A percentile compares a stretch with the other conserved stretches of the same genome.
These are phyloP conservation scores for Aspergillus leporis DNA, from an alignment of 495 filamentous ascomycete genomes.

Conservation along the genomic window DNA sequence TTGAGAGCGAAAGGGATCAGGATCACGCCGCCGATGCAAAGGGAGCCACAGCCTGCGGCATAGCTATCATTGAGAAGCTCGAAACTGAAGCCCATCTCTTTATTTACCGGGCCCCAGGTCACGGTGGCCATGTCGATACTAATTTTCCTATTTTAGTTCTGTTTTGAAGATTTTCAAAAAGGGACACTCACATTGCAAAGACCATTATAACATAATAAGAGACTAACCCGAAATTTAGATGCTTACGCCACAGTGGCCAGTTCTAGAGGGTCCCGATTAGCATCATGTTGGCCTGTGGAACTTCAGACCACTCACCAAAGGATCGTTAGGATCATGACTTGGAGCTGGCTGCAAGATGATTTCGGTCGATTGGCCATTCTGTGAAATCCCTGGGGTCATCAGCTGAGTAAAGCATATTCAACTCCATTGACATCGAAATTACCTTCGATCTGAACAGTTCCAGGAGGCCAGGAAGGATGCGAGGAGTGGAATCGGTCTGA, in stretches of 20 bases:
- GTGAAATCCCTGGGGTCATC: not conserved
- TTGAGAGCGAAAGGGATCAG: slow-evolving; percentile 49
- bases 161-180: not conserved
- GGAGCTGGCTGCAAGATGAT: not conserved
- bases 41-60: slow-evolving; percentile 36
- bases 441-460: not conserved
- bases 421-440: too few species aligned
- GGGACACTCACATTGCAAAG: not conserved
- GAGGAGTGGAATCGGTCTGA: not conserved
- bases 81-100: slow-evolving; percentile 36
- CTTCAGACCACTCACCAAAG: not conserved
- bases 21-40: slow-evolving; percentile 43
- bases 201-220: not conserved
- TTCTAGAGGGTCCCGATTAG: not conserved
- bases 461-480: not conserved
- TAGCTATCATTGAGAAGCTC: slow-evolving; percentile 38
- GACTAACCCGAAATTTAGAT: not conserved
- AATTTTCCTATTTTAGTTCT: not conserved
- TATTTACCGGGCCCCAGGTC: slow-evolving; percentile 41
- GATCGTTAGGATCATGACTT: not conserved
- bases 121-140: slow-evolving; percentile 37
- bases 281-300: not conserved
- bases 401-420: not conserved
- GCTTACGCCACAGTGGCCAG: not conserved
- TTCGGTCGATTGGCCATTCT: not conserved